Percentiles rank a stretch among this genome's conserved stretches.
Evolutionary conservation across 106 monocot genomes (phyloP).

Genomic region (Dioscorea dumetorum): DNA sequence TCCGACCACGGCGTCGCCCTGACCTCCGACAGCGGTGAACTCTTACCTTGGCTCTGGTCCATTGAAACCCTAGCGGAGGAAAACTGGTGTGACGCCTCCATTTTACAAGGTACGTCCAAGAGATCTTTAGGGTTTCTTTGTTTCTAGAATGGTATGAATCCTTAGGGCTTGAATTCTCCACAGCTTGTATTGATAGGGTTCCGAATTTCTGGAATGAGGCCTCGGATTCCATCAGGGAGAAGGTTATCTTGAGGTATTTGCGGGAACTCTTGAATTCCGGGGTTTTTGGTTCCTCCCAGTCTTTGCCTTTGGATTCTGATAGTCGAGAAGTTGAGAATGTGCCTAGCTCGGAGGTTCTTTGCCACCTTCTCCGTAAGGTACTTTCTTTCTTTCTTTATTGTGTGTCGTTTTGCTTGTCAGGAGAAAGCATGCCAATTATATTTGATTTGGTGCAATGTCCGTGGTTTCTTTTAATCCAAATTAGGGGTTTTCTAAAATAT

Average conservation of each 20-base stretch:
- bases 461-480: no score
- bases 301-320: background rate
- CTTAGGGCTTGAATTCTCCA: conserved; percentile 5
- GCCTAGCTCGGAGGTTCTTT: conserved; percentile 21
- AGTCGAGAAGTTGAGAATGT: background rate
- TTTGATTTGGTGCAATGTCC: no score
- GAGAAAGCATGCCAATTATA: no score
- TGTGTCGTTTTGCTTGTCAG: no score
- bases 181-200: conserved; percentile 17
- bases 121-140: conserved; percentile 1
- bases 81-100: conserved; percentile 10
- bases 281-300: background rate
- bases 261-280: conserved; percentile 11
- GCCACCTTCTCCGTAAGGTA: conserved; percentile 12
- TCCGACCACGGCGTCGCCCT: no score
- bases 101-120: conserved; percentile 19
- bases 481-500: no score
- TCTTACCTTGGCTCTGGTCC: conserved; percentile 23
- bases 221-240: conserved; percentile 18
- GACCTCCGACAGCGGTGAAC: background rate
- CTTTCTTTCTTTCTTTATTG: background rate
- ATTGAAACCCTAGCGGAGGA: conserved; percentile 39
- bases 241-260: conserved; percentile 32
- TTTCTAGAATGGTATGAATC: background rate
- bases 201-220: conserved; percentile 16